Evolutionary conservation across 768 basidiomycete genomes (phyloP).

Genomic region (Hygrocybe coccinea): DNA sequence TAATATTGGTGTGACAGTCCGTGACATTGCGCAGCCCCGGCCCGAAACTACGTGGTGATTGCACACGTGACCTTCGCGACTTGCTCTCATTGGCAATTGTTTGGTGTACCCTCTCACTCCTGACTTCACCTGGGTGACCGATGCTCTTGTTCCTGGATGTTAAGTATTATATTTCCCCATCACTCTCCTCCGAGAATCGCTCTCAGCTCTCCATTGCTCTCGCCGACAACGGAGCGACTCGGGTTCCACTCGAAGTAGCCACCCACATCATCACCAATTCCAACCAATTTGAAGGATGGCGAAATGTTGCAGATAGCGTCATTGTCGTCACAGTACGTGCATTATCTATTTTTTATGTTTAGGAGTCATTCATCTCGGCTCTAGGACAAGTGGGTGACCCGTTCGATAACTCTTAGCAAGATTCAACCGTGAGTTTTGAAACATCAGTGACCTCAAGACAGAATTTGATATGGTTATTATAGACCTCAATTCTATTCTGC

Average conservation of each 20-base stretch:
- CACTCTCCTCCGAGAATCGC: constrained; percentile 39
- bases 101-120: too few relatives aligned
- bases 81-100: too few relatives aligned
- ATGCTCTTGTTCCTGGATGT: constrained; percentile 36
- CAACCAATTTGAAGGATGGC: constrained; percentile 50
- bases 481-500: constrained; percentile 66
- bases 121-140: too few relatives aligned
- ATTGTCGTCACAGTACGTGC: constrained; percentile 37
- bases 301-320: constrained; percentile 33
- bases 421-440: constrained; percentile 46
- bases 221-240: constrained; percentile 47
- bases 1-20: too few relatives aligned
- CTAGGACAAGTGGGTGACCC: constrained; percentile 66
- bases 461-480: constrained; percentile 2
- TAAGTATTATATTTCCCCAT: constrained; percentile 46
- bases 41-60: too few relatives aligned
- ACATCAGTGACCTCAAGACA: not conserved
- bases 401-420: constrained; percentile 53
- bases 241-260: constrained; percentile 31
- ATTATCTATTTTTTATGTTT: not conserved
- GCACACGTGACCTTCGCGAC: too few relatives aligned
- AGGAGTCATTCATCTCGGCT: constrained; percentile 11
- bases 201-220: constrained; percentile 46
- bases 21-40: too few relatives aligned
- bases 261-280: constrained; percentile 60